Conservation (phyloP, 805 yeast genomes). For the Suhomyces tanzawaensis region DNA sequence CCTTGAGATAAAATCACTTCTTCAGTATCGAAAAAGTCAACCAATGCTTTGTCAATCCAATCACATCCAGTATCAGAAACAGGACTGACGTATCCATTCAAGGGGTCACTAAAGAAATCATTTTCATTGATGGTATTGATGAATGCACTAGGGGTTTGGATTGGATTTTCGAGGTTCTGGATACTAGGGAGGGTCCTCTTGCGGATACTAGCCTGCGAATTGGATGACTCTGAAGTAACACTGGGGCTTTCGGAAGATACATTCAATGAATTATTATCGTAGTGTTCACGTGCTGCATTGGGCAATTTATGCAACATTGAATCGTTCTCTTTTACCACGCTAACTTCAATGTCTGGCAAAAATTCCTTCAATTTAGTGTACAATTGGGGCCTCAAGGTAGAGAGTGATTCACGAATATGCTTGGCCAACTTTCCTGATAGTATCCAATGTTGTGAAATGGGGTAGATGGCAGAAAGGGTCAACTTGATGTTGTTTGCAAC, state of each 20-base stretch:
- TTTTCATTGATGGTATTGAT: neutral
- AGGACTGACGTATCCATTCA: slow-evolving; percentile 4
- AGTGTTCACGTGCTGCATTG: neutral
- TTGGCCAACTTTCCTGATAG: slow-evolving; percentile 45
- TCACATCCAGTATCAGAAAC: slow-evolving; percentile 53
- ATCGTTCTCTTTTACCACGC: slow-evolving; percentile 1
- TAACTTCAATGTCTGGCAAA: slow-evolving; percentile 19
- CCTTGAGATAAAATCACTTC: too few species aligned
- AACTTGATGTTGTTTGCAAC: slow-evolving; percentile 49
- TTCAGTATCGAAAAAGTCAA: slow-evolving; percentile 9
- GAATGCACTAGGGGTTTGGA: neutral
- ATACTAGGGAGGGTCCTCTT: neutral
- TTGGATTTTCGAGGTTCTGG: neutral
- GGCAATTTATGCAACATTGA: neutral
- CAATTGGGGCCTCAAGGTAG: slow-evolving; percentile 42
- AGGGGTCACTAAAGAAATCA: neutral
- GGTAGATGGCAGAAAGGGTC: slow-evolving; percentile 47
- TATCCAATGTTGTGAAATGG: slow-evolving; percentile 52
- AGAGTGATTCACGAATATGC: slow-evolving; percentile 46
- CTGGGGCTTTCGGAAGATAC: too few species aligned
- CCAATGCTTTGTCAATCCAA: slow-evolving; percentile 47
- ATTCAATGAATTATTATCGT: neutral
- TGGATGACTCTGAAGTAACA: neutral
- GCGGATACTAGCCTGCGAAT: neutral
- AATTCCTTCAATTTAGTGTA: slow-evolving; percentile 35